Evolutionary conservation across 257 asterid genomes (phyloP), one percentile per base, ranked within the genome.

Genomic region (Salvia hispanica): DNA sequence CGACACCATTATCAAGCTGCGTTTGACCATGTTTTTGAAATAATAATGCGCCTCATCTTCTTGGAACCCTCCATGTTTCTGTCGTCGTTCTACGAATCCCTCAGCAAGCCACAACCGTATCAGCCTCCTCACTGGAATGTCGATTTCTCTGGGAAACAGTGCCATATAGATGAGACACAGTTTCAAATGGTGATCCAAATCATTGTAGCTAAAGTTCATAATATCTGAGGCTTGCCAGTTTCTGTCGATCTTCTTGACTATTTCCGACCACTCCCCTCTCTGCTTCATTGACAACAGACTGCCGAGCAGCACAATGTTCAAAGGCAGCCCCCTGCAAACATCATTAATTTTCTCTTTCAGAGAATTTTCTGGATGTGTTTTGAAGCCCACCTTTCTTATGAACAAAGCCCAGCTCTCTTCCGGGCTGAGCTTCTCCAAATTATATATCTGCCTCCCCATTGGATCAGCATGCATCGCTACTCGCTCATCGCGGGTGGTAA

Each of bases 81-180:
- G n/a, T n/a, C n/a, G n/a, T n/a, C n/a, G n/a, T n/a, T n/a, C n/a
- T n/a, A n/a, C n/a, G n/a, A n/a, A n/a, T n/a, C n/a, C n/a, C n/a
- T n/a, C n/a, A n/a, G n/a, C n/a, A n/a, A n/a, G n/a, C n/a, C n/a
- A n/a, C n/a, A n/a, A n/a, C n/a, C n/a, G n/a, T n/a, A n/a, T n/a
- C n/a, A n/a, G n/a, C n/a, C n/a, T n/a, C 67, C 77, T 57, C 12
- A 72, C 62, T 0, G 72, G 77, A 65, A 72, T 37, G 77, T 72
- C 77, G 1, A 64, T 2, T 21, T 65, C 56, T 10, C 58, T 72
- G 12, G 72, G 77, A 3, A 72, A 72, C 55, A 72, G 51, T 64
- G 54, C 37, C 72, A 47, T 72, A 13, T 72, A n/a, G n/a, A n/a
- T n/a, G n/a, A n/a, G n/a, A n/a, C n/a, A n/a, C n/a, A n/a, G n/a